Conservation (phyloP, 2,329 filamentous ascomycete species). For the Furcasterigmium sp. region DNA sequence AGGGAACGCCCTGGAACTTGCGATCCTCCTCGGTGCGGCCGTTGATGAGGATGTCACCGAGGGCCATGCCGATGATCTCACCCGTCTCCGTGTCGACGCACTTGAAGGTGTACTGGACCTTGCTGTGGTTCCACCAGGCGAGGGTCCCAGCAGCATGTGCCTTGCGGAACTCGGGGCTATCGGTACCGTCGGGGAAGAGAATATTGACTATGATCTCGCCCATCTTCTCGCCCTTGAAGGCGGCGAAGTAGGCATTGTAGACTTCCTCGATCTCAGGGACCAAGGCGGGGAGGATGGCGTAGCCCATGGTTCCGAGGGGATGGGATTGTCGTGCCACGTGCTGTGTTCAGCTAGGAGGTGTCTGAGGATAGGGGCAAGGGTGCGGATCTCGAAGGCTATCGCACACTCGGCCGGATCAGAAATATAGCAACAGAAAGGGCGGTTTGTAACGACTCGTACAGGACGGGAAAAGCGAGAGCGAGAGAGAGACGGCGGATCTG, state of each 20-base stretch:
- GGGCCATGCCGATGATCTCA: conserved; percentile 39
- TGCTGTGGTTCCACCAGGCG: conserved; percentile 29
- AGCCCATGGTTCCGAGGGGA: conserved; percentile 22
- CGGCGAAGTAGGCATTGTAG: conserved; percentile 41
- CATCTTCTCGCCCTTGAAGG: conserved; percentile 33
- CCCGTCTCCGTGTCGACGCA: conserved; percentile 36
- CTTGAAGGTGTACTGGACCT: conserved; percentile 40
- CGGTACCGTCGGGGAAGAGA: conserved; percentile 30
- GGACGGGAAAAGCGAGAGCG: too few species aligned
- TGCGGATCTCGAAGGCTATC: too few species aligned
- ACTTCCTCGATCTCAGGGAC: conserved; percentile 38
- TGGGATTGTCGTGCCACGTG: not conserved
- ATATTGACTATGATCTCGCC: conserved; percentile 33
- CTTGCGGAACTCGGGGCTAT: conserved; percentile 32
- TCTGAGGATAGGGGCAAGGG: too few species aligned
- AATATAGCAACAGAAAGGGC: too few species aligned
- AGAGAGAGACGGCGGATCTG: too few species aligned
- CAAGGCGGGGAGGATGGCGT: conserved; percentile 37
- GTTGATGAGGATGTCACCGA: conserved; percentile 35
- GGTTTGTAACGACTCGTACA: too few species aligned
- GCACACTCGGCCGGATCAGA: too few species aligned
- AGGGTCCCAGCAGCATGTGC: conserved; percentile 35
- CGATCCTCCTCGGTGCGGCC: conserved; percentile 33
- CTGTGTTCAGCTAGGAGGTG: too few species aligned
- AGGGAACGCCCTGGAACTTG: conserved; percentile 35